Percentiles rank a stretch among this genome's conserved stretches.
phyloP scores from a whole-genome alignment of 129 eudicot species.

The Escallonia herrerae region DNA sequence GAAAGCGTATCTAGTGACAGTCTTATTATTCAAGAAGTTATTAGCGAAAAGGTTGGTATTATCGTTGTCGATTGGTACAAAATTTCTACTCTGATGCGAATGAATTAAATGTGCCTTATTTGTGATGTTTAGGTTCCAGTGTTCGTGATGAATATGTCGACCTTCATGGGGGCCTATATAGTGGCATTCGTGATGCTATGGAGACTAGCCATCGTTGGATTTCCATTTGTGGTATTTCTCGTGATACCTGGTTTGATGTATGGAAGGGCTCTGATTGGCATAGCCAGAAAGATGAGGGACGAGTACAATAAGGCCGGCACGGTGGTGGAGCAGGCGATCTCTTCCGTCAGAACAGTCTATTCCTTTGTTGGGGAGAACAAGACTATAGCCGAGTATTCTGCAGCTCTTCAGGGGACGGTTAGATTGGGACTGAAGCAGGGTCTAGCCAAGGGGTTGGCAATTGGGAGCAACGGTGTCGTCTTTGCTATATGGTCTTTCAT shows the following conservation, averaged over 20 bases:
- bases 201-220: conserved; percentile 48
- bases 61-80: background rate
- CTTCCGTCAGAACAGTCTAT: conserved; percentile 44
- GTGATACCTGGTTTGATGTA: conserved; percentile 35
- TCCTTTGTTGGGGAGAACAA: conserved; percentile 50
- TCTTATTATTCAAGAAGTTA: conserved; percentile 43
- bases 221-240: conserved; percentile 30
- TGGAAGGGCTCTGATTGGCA: conserved; percentile 28
- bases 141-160: conserved; percentile 24
- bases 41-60: conserved; percentile 39
- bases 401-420: conserved; percentile 38
- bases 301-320: conserved; percentile 37
- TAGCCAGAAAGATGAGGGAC: conserved; percentile 38
- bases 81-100: background rate
- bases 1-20: conserved; percentile 46
- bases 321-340: conserved; percentile 38
- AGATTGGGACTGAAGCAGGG: conserved; percentile 41
- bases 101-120: background rate
- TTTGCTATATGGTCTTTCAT: conserved; percentile 37
- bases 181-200: conserved; percentile 33
- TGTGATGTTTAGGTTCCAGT: conserved; percentile 26
- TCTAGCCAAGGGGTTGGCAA: conserved; percentile 35
- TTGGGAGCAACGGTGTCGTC: conserved; percentile 32
- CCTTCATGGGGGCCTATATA: conserved; percentile 20
- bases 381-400: conserved; percentile 31